Evolutionary conservation across 2,329 filamentous ascomycete genomes (phyloP).

Genomic region (Beauveria varroae): DNA sequence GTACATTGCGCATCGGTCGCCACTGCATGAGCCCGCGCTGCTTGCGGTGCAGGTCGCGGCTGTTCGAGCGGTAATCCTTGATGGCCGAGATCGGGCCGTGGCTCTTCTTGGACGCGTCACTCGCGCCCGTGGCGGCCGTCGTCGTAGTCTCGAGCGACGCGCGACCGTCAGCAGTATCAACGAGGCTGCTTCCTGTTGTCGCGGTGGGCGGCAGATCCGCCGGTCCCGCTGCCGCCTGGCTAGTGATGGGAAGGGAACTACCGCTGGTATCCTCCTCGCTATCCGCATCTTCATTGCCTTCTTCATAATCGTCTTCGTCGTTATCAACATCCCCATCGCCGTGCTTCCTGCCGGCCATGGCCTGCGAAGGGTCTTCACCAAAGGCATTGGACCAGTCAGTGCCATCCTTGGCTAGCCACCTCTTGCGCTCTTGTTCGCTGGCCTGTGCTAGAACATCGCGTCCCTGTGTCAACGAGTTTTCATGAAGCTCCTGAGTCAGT

Average conservation of each 20-base stretch:
- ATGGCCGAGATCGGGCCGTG: conserved; percentile 43
- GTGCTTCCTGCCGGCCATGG: conserved; percentile 29
- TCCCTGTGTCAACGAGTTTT: conserved; percentile 69
- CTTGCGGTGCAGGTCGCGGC: conserved; percentile 71
- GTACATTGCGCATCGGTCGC: conserved; percentile 77
- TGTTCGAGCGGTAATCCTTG: conserved; percentile 59
- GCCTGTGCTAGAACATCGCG: conserved; percentile 73
- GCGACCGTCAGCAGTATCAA: conserved; percentile 19
- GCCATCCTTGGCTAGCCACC: conserved; percentile 73
- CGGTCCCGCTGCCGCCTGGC: conserved; percentile 21
- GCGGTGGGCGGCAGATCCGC: conserved; percentile 8
- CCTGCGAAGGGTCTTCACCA: conserved; percentile 60
- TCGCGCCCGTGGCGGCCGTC: conserved; percentile 21
- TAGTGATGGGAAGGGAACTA: conserved; percentile 55
- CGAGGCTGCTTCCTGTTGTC: conserved; percentile 21
- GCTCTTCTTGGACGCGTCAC: conserved; percentile 22
- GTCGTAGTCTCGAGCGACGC: conserved; percentile 34
- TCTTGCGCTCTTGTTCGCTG: conserved; percentile 62
- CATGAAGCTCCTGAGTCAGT: conserved; percentile 67
- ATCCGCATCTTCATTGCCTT: conserved; percentile 27
- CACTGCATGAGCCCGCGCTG: conserved; percentile 93
- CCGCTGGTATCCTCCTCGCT: conserved; percentile 30
- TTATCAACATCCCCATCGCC: conserved; percentile 24
- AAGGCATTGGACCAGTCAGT: conserved; percentile 85
- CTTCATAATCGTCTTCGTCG: conserved; percentile 34